phyloP scores from a whole-genome alignment of 345 rosid genomes.

The Cardiospermum halicacabum region DNA sequence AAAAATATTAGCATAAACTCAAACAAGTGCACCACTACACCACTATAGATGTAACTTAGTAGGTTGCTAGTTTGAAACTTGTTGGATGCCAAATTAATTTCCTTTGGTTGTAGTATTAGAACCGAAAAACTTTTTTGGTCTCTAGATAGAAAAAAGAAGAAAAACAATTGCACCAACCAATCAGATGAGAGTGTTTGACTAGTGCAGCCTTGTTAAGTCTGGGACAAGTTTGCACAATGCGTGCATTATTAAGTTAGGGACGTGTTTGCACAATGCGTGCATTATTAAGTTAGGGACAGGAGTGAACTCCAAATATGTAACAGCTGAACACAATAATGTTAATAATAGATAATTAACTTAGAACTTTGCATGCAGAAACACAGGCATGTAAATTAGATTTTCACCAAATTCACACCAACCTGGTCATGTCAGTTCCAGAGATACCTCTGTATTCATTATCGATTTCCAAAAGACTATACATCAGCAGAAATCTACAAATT shows the following conservation, averaged over 20 bases:
- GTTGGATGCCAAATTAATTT: too few species aligned
- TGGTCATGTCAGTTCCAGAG: not conserved
- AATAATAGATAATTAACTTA: not conserved
- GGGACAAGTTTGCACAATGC: too few species aligned
- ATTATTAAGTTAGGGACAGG: too few species aligned
- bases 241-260: too few species aligned
- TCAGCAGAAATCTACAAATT: not conserved
- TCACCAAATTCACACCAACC: not conserved
- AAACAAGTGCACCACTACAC: too few species aligned
- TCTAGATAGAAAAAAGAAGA: not conserved
- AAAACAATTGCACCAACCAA: not conserved
- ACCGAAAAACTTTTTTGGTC: too few species aligned
- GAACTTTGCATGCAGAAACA: not conserved
- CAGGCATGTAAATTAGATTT: not conserved
- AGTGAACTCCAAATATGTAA: not conserved
- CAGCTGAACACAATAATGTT: not conserved
- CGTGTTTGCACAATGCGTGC: too few species aligned
- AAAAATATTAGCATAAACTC: too few species aligned
- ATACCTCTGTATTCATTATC: not conserved
- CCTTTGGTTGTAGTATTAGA: too few species aligned
- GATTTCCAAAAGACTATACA: not conserved
- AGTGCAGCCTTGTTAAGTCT: too few species aligned
- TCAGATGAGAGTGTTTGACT: not conserved
- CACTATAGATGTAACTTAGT: too few species aligned
- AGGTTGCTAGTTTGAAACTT: too few species aligned